phyloP scores from a whole-genome alignment of 148 eudicot species.

The Rhododendron ovatum region DNA sequence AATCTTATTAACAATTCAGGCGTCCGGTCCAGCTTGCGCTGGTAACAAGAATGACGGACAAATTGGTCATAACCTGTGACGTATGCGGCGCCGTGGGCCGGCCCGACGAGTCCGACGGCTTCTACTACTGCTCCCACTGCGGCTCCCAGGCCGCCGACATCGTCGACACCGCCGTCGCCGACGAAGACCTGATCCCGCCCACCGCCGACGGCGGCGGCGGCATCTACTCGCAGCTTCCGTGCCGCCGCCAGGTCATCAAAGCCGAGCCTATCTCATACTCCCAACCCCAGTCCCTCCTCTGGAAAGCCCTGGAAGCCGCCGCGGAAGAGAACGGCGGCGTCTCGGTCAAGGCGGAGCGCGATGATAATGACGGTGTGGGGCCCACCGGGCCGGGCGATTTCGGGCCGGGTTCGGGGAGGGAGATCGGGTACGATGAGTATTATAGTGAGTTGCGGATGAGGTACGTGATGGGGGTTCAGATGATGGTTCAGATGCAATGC shows the following conservation, averaged over 20 bases:
- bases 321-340: slow-evolving; percentile 4
- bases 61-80: slow-evolving; percentile 25
- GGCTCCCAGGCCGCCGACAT: slow-evolving; percentile 49
- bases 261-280: slow-evolving; percentile 36
- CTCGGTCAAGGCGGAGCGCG: slow-evolving; percentile 9
- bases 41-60: slow-evolving; percentile 13
- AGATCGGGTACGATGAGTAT: slow-evolving; percentile 29
- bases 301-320: slow-evolving; percentile 14
- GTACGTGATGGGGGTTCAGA: slow-evolving; percentile 67
- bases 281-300: slow-evolving; percentile 28
- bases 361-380: slow-evolving; percentile 30
- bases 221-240: slow-evolving; percentile 20
- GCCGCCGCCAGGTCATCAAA: slow-evolving; percentile 15
- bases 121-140: slow-evolving; percentile 57
- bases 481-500: slow-evolving; percentile 59
- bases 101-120: slow-evolving; percentile 49
- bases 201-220: slow-evolving; percentile 13
- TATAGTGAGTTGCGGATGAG: slow-evolving; percentile 44
- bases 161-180: slow-evolving; percentile 46
- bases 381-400: slow-evolving; percentile 67
- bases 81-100: slow-evolving; percentile 41
- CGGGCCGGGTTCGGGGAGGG: slow-evolving; percentile 17
- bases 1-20: too few relatives aligned
- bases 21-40: too few relatives aligned
- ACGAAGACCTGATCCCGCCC: slow-evolving; percentile 41